Evolutionary conservation across 208 protist genomes (phyloP), one percentile per base, ranked within the genome.

Genomic region (Acanthamoeba sp.): DNA sequence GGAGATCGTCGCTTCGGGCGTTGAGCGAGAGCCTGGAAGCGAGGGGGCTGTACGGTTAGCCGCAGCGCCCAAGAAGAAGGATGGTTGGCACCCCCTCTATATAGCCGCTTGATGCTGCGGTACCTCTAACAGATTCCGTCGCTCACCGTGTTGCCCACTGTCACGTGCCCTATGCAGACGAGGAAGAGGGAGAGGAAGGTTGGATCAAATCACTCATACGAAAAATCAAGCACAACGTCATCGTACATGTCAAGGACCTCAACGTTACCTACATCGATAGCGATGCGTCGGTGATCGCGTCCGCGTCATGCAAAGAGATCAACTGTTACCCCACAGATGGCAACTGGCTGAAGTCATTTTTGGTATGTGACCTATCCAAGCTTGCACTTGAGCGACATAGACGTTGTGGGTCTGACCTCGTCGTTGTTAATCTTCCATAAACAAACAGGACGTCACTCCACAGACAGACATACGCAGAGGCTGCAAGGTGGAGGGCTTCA

Each of bases 161-260:
- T 52, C 1, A 18, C 48, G 48, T 71, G 32, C 22, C 40, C 22
- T 55, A 6, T 9, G 55, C 29, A 73, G 85, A 91, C 9, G 57
- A 73, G 24, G 85, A 71, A 29, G 85, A 91, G 48, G 48, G 9
- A 38, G 85, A 91, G 57, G 85, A 91, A 48, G 85, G 85, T 9
- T 91, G 85, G 85, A 50, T 73, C 20, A 91, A 91, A 22, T 66
- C 85, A 18, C 85, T 91, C 12, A 40, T 91, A 36, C n/a, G 85
- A 16, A 91, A 91, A 40, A 62, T 91, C 29, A 91, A 91, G 50
- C 85, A 91, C 36, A 91, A 91, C 62, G 64, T 91, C 42, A 50
- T 91, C 27, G n/a, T 91, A 12, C 85, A 73, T 40, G 45, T 91
- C 85, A 91, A 66, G 24, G 85, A 73, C 42, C 36, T 64, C 40